phyloP scores from a whole-genome alignment of 2,329 filamentous ascomycete species.

The Colletotrichum camelliae region DNA sequence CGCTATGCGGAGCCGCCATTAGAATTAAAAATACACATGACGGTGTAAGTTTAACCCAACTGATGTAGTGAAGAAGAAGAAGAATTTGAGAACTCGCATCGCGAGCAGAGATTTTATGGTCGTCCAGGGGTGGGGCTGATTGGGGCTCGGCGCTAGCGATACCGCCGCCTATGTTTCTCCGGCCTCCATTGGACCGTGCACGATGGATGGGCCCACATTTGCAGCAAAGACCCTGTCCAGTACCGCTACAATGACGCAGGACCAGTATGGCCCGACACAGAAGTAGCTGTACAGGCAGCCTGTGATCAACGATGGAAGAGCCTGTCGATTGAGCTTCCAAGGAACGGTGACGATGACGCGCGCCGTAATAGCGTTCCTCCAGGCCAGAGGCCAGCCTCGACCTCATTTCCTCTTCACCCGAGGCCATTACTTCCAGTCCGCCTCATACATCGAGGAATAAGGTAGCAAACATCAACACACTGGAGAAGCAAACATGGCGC shows the following conservation, averaged over 20 bases:
- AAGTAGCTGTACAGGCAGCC: constrained; percentile 8
- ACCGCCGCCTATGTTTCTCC: constrained; percentile 12
- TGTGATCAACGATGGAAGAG: background rate
- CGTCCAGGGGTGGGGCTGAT: constrained; percentile 1
- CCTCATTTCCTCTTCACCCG: background rate
- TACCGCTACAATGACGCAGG: constrained; percentile 1
- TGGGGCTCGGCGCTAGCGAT: background rate
- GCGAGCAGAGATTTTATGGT: constrained; percentile 20
- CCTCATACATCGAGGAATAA: background rate
- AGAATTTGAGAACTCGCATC: background rate
- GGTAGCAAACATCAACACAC: background rate
- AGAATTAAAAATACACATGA: constrained; percentile 53
- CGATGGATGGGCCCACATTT: background rate
- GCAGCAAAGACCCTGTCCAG: background rate
- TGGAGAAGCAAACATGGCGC: constrained; percentile 25
- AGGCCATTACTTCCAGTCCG: background rate
- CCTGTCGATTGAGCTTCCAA: constrained; percentile 11
- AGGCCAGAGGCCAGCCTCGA: background rate
- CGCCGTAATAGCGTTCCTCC: background rate
- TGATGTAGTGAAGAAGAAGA: constrained; percentile 44
- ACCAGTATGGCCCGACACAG: background rate
- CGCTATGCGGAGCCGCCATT: constrained; percentile 57
- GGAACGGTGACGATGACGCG: constrained; percentile 20
- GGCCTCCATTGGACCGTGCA: constrained; percentile 7
- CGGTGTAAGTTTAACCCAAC: constrained; percentile 54